phyloP scores from a whole-genome alignment of 2,329 filamentous ascomycete genomes.

The Aureobasidium mangrovei region DNA sequence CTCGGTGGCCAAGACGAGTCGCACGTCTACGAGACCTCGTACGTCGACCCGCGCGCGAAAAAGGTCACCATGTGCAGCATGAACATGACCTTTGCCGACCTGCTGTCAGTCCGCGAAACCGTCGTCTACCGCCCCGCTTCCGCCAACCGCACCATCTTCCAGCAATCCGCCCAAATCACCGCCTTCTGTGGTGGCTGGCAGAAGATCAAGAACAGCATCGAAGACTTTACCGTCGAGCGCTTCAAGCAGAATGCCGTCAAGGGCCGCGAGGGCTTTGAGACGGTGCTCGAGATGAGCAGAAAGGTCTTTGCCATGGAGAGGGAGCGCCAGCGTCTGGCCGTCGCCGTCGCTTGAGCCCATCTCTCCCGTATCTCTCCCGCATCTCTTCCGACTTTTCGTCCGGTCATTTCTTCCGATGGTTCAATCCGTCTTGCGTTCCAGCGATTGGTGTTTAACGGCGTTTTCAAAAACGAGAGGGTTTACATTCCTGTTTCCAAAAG shows the following conservation, averaged over 20 bases:
- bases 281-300: slow-evolving; percentile 85
- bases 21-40: slow-evolving; percentile 90
- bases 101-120: slow-evolving; percentile 87
- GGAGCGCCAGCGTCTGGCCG: slow-evolving; percentile 42
- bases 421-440: slow-evolving; percentile 7
- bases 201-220: slow-evolving; percentile 90
- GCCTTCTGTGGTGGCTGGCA: slow-evolving; percentile 95
- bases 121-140: slow-evolving; percentile 65
- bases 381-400: not conserved
- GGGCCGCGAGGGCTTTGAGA: slow-evolving; percentile 90
- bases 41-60: slow-evolving; percentile 74
- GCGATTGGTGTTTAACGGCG: slow-evolving; percentile 11
- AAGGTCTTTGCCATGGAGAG: slow-evolving; percentile 86
- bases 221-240: slow-evolving; percentile 78
- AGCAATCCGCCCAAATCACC: slow-evolving; percentile 85
- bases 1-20: slow-evolving; percentile 73
- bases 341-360: not conserved
- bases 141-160: slow-evolving; percentile 61
- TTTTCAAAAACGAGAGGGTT: not conserved
- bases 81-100: slow-evolving; percentile 87
- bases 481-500: no score
- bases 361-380: not conserved
- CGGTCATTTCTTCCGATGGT: not conserved
- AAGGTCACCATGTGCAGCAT: slow-evolving; percentile 95
- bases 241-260: slow-evolving; percentile 88